Evolutionary conservation across 768 basidiomycete species (phyloP).

Genomic region (Termitomyces sp.): DNA sequence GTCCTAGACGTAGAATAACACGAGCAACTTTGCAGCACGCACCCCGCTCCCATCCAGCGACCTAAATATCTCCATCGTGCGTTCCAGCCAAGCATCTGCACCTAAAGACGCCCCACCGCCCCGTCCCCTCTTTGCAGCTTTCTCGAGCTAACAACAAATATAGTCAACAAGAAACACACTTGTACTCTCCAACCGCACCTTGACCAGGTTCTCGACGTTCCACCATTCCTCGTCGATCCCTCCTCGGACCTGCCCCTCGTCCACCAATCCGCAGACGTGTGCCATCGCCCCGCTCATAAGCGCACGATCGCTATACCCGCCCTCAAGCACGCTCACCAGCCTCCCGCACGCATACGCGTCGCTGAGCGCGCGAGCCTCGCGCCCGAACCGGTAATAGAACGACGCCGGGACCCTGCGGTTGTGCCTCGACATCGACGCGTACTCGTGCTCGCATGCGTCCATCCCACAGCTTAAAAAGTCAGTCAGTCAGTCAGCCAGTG

Average conservation of each 20-base stretch:
- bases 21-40: slow-evolving; percentile 18
- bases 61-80: slow-evolving; percentile 43
- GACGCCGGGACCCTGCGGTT: slow-evolving; percentile 81
- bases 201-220: slow-evolving; percentile 49
- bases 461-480: no score
- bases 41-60: slow-evolving; percentile 30
- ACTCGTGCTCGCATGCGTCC: slow-evolving; percentile 92
- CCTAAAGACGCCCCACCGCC: slow-evolving; percentile 40
- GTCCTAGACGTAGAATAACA: slow-evolving; percentile 27
- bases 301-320: slow-evolving; percentile 91
- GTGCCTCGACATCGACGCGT: slow-evolving; percentile 87
- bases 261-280: slow-evolving; percentile 65
- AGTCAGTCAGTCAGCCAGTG: no score
- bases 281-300: slow-evolving; percentile 81
- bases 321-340: slow-evolving; percentile 87
- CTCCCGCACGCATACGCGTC: slow-evolving; percentile 60
- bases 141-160: slow-evolving; percentile 47
- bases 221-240: slow-evolving; percentile 58
- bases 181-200: slow-evolving; percentile 35
- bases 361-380: slow-evolving; percentile 62
- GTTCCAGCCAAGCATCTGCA: slow-evolving; percentile 58
- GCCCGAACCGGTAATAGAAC: slow-evolving; percentile 82
- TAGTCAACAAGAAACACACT: background rate
- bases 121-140: slow-evolving; percentile 54
- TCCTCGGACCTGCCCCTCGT: slow-evolving; percentile 22